These are phyloP conservation scores for Solanum chacoense DNA, from an alignment of 305 asterid genomes.

Conservation along the genomic window DNA sequence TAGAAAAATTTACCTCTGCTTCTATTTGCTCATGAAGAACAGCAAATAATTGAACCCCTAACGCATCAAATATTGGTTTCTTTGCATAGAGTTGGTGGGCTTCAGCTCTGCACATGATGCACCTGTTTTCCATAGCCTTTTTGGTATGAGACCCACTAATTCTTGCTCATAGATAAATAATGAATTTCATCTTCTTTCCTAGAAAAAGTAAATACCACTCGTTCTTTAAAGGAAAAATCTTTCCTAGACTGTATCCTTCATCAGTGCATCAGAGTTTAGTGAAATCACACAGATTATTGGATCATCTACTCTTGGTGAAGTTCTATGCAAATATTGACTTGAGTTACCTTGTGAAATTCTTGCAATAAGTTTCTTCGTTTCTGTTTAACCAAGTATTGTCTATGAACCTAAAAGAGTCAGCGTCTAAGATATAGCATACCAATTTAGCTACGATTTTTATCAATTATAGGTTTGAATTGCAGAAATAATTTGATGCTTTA, in stretches of 20 bases:
- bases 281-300: not conserved
- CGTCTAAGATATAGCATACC: not conserved
- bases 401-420: not conserved
- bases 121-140: conserved; percentile 30
- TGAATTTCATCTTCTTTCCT: not conserved
- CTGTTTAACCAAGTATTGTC: not conserved
- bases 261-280: not conserved
- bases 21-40: conserved; percentile 72
- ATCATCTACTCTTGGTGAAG: not conserved
- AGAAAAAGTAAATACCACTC: not conserved
- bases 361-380: not conserved
- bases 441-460: not conserved
- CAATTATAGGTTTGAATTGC: not conserved
- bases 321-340: not conserved
- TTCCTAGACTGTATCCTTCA: not conserved
- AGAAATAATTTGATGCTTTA: conserved; percentile 15
- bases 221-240: not conserved
- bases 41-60: conserved; percentile 63
- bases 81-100: conserved; percentile 52
- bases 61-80: conserved; percentile 76
- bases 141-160: not conserved
- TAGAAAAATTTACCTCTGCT: conserved; percentile 45
- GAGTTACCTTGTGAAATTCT: not conserved
- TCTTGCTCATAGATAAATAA: not conserved
- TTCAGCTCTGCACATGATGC: conserved; percentile 94